These are phyloP conservation scores for Colletotrichum sp. DNA, from an alignment of 2,329 filamentous ascomycete genomes.

Conservation along the genomic window DNA sequence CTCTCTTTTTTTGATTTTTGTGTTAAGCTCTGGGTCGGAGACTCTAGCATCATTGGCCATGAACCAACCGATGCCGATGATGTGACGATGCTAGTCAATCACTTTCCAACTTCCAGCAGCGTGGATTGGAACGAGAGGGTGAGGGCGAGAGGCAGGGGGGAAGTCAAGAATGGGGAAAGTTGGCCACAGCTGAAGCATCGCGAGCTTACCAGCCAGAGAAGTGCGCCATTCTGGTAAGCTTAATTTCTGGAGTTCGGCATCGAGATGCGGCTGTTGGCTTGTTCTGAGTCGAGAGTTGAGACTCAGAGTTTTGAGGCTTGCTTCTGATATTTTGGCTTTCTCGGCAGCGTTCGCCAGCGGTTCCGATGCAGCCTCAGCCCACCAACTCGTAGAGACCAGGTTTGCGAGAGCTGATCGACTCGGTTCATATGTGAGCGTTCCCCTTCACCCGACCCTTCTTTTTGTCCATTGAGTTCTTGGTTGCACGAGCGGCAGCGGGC, in stretches of 20 bases:
- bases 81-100: neutral
- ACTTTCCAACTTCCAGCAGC: neutral
- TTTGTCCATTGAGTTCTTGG: neutral
- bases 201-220: neutral
- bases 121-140: neutral
- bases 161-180: neutral
- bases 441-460: neutral
- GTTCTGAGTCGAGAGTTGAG: neutral
- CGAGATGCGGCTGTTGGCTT: neutral
- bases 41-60: neutral
- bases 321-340: neutral
- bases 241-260: neutral
- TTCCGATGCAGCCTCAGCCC: neutral
- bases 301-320: neutral
- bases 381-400: neutral
- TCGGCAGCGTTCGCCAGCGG: neutral
- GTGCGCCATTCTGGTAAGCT: neutral
- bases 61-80: neutral
- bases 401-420: neutral
- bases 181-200: neutral
- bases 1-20: neutral
- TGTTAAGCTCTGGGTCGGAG: constrained; percentile 1
- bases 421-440: neutral
- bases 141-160: too few species aligned
- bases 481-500: neutral